Percentiles rank a stretch among this genome's conserved stretches.
Conservation (phyloP, 2,329 filamentous ascomycete species). For the Aspergillus carbonarius region DNA sequence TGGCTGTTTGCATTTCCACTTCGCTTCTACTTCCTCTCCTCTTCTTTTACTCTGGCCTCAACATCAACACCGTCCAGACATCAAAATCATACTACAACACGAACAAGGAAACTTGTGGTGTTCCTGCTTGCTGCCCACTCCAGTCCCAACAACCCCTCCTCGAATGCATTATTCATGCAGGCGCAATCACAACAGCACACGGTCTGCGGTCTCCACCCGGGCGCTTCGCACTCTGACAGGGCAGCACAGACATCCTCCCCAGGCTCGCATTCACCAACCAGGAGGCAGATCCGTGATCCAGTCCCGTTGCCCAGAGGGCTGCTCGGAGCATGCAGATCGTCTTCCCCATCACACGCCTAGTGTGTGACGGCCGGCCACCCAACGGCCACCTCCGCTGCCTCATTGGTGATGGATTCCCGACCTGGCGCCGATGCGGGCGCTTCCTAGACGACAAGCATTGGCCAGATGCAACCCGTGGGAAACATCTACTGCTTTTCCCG, state of each 20-base stretch:
- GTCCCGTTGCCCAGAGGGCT: not conserved
- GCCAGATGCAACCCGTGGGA: conserved; percentile 34
- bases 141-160: not conserved
- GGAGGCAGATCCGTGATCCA: conserved; percentile 8
- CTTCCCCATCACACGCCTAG: conserved; percentile 34
- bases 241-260: not conserved
- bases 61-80: not conserved
- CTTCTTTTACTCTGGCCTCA: not conserved
- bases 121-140: not conserved
- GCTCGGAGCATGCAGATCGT: conserved; percentile 28
- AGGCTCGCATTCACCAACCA: no score
- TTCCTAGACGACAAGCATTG: conserved; percentile 35
- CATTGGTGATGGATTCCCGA: conserved; percentile 30
- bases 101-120: not conserved
- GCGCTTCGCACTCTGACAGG: conserved; percentile 13
- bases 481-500: conserved; percentile 25
- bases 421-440: conserved; percentile 31
- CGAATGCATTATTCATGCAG: conserved; percentile 7
- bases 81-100: not conserved
- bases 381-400: conserved; percentile 17
- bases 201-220: not conserved
- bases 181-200: conserved; percentile 10
- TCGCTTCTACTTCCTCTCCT: not conserved
- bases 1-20: not conserved
- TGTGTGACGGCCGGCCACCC: conserved; percentile 33